Base-by-base conservation (phyloP, 768 basidiomycete genomes). In the Solioccasus polychromus region DNA sequence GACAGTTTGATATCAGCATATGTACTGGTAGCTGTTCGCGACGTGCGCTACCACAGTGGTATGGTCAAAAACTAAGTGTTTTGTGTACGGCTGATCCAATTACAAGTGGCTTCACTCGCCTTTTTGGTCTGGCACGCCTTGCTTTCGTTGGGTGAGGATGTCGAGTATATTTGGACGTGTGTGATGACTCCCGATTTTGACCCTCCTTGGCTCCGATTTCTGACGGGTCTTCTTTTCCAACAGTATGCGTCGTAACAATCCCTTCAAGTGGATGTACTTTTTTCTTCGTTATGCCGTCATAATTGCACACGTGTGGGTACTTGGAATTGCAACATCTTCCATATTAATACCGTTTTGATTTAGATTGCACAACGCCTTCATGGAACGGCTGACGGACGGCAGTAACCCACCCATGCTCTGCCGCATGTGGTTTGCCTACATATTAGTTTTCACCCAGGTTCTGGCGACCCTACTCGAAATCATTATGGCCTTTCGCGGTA, bases 201-300 rank as follows among this genome's bases (percentile, higher is more conserved):
- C 11, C 11, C 7, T 19, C 11, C n/a, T n/a, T n/a, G n/a, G n/a
- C n/a, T n/a, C n/a, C n/a, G n/a, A n/a, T n/a, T n/a, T n/a, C n/a
- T n/a, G n/a, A n/a, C n/a, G n/a, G n/a, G n/a, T n/a, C n/a, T n/a
- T n/a, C n/a, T n/a, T n/a, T n/a, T n/a, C n/a, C n/a, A n/a, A n/a
- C 28, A 68, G 62, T 14, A 64, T 64, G 50, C 48, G 45, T 11
- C 51, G 51, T n/a, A 39, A 19, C 14, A 57, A 38, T 7, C 41
- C 44, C 4, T 51, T 60, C 23, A 69, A 63, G 42, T 68, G 68
- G 67, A 15, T 60, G n/a, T 63, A 63, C 24, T 29, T 63, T 15
- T 54, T 58, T 37, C 47, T 63, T 48, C 63, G 52, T 15, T 65
- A 65, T 48, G 30, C 41, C 29, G 46, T 45, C 4, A 41, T 65